A percentile compares a stretch with the other conserved stretches of the same genome.
phyloP scores from a whole-genome alignment of 2,329 filamentous ascomycete species.

The Fusarium sp. region DNA sequence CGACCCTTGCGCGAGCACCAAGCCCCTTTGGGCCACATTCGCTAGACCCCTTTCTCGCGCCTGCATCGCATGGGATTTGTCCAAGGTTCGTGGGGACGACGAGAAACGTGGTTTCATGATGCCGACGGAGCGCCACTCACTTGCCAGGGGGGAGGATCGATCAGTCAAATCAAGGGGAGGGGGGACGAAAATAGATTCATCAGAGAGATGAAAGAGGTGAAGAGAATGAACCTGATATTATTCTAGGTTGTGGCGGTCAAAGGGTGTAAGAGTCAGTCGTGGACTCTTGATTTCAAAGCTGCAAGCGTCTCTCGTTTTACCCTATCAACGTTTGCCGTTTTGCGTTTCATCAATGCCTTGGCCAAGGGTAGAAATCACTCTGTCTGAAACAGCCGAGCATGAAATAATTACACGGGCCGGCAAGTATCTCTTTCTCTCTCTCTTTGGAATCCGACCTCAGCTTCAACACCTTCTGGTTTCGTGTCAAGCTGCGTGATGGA shows the following conservation, averaged over 20 bases:
- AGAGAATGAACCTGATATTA: neutral
- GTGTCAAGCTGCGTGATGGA: neutral
- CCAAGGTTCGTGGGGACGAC: slow-evolving; percentile 15
- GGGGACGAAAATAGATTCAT: slow-evolving; percentile 15
- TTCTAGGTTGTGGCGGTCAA: slow-evolving; percentile 3
- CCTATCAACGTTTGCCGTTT: slow-evolving; percentile 35
- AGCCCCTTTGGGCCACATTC: slow-evolving; percentile 15
- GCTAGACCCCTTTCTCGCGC: slow-evolving; percentile 31
- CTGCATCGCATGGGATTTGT: slow-evolving; percentile 23
- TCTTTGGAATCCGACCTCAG: neutral
- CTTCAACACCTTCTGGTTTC: neutral
- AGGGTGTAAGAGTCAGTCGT: neutral
- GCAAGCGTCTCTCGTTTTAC: neutral
- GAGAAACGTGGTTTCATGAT: slow-evolving; percentile 40
- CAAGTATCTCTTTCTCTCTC: slow-evolving; percentile 24
- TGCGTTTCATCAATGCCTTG: slow-evolving; percentile 40
- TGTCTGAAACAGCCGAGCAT: slow-evolving; percentile 41
- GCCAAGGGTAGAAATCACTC: slow-evolving; percentile 22
- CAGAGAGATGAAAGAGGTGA: neutral
- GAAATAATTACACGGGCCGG: slow-evolving; percentile 6
- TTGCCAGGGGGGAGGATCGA: neutral
- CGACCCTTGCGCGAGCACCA: neutral
- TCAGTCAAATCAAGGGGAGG: neutral
- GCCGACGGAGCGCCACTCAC: slow-evolving; percentile 21
- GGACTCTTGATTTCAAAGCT: neutral